phyloP scores from a whole-genome alignment of 2,329 filamentous ascomycete species.

The Colletotrichum kahawae region DNA sequence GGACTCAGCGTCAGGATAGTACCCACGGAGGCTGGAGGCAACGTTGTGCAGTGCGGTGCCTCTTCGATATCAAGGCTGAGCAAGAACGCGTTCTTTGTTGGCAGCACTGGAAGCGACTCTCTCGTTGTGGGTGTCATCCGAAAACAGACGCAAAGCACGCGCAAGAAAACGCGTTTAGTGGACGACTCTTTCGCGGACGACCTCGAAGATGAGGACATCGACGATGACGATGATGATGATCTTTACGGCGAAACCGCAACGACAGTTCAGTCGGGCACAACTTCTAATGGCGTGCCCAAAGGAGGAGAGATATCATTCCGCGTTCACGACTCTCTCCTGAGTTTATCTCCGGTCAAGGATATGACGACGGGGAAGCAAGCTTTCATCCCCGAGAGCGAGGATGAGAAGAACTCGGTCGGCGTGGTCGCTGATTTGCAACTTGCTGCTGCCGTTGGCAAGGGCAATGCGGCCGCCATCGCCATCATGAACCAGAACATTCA shows the following conservation, averaged over 20 bases:
- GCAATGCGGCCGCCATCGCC: conserved; percentile 72
- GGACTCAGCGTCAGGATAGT: conserved; percentile 78
- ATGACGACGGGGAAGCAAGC: conserved; percentile 70
- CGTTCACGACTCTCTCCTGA: conserved; percentile 77
- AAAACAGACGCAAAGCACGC: conserved; percentile 64
- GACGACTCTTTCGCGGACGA: conserved; percentile 61
- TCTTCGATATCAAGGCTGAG: conserved; percentile 75
- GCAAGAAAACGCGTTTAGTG: conserved; percentile 65
- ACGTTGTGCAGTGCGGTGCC: conserved; percentile 63
- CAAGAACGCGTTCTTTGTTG: conserved; percentile 77
- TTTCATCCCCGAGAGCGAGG: conserved; percentile 47
- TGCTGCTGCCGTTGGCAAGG: conserved; percentile 66
- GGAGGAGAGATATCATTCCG: conserved; percentile 74
- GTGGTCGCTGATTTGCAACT: conserved; percentile 64
- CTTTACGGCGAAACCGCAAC: conserved; percentile 53
- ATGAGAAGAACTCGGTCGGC: conserved; percentile 45
- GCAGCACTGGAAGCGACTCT: conserved; percentile 84
- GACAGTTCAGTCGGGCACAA: conserved; percentile 36
- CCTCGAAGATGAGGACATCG: conserved; percentile 59
- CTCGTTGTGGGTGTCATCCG: conserved; percentile 80
- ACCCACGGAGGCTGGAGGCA: conserved; percentile 65
- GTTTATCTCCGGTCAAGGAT: conserved; percentile 80
- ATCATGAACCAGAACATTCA: conserved; percentile 80
- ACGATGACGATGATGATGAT: conserved; percentile 68
- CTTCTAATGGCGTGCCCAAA: conserved; percentile 46